These are phyloP conservation scores for Skeletonema tropicum DNA, from an alignment of 108 stramenopile genomes.

Conservation along the genomic window DNA sequence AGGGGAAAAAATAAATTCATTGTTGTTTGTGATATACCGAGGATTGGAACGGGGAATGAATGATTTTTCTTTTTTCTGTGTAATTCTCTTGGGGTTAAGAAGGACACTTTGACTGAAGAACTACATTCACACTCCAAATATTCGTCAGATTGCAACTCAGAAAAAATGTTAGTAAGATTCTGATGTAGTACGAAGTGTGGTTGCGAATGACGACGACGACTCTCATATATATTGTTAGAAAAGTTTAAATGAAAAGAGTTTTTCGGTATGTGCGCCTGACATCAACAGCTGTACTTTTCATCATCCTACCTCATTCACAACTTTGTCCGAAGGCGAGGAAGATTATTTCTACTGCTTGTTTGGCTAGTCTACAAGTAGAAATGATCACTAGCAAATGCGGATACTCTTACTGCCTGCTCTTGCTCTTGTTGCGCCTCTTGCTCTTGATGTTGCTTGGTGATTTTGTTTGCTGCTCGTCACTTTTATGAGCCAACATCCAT, in stretches of 20 bases:
- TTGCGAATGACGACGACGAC: neutral
- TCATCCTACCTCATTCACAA: no score
- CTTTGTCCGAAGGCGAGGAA: no score
- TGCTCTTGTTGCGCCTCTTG: no score
- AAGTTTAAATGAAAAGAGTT: neutral
- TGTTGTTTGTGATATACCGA: neutral
- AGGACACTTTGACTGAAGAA: neutral
- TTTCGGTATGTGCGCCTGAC: neutral
- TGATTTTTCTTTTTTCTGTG: neutral
- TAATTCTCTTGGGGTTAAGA: neutral
- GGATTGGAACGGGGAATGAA: neutral
- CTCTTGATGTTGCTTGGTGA: no score
- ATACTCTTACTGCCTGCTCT: no score
- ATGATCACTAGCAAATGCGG: no score
- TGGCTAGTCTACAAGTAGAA: no score
- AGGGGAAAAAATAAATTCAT: constrained; percentile 52
- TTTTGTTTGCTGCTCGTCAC: no score
- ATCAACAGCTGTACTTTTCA: no score
- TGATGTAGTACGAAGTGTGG: neutral
- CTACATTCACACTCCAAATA: neutral
- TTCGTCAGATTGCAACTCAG: neutral
- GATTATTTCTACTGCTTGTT: no score
- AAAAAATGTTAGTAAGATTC: neutral
- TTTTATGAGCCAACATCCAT: no score
- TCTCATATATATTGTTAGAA: neutral